These are phyloP conservation scores for Talaromyces sp. DNA, from an alignment of 2,329 filamentous ascomycete species.

Conservation along the genomic window DNA sequence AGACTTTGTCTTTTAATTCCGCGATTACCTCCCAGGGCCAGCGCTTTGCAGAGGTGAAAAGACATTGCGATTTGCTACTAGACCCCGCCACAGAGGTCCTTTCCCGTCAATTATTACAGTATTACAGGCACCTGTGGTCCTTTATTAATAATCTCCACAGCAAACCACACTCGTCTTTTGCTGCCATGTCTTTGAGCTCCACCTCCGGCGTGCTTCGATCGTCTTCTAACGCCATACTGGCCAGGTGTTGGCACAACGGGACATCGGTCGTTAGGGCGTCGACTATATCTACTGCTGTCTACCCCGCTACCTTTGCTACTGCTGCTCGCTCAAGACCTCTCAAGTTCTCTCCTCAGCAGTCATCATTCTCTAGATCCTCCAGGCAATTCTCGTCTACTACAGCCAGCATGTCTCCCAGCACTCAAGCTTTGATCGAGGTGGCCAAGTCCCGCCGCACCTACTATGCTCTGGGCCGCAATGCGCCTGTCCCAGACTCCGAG, in stretches of 20 bases:
- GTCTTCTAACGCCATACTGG: neutral
- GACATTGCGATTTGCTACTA: neutral
- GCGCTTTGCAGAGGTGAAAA: neutral
- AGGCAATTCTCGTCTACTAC: constrained; percentile 3
- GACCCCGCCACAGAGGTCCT: neutral
- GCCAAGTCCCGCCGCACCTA: constrained; percentile 32
- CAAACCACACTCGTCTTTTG: neutral
- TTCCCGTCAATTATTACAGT: neutral
- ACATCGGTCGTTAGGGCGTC: neutral
- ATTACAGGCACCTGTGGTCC: neutral
- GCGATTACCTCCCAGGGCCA: neutral
- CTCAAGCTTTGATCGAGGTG: constrained; percentile 25
- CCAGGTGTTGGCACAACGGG: neutral
- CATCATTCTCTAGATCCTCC: neutral
- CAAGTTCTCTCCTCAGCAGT: neutral
- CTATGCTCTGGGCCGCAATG: constrained; percentile 31
- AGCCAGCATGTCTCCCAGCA: constrained; percentile 12
- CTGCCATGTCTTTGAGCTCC: neutral
- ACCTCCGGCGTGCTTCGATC: constrained; percentile 1
- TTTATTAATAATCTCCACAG: neutral
- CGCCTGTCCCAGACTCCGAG: constrained; percentile 31
- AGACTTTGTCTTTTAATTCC: neutral
- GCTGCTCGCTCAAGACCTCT: neutral
- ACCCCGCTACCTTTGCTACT: neutral
- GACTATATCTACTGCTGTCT: constrained; percentile 3